Percentiles rank a stretch among this genome's conserved stretches.
Conservation (phyloP, 108 stramenopile species). For the Skeletonema menzelii region DNA sequence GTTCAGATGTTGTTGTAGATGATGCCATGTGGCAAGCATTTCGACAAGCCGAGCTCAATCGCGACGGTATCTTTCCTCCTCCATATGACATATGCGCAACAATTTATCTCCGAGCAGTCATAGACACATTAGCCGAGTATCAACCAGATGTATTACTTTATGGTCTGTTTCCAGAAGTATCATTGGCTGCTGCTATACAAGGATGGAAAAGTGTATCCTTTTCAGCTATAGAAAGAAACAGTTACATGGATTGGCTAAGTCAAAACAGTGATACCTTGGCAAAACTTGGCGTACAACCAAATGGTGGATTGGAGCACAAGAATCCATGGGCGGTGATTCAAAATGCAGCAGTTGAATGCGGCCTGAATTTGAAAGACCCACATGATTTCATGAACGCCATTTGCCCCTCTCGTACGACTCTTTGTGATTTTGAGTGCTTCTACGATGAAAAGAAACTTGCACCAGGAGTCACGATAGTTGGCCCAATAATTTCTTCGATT, state of each 20-base stretch:
- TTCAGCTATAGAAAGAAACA: constrained; percentile 1
- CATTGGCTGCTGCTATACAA: constrained; percentile 19
- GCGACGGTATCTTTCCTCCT: constrained; percentile 21
- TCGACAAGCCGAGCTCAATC: constrained; percentile 11
- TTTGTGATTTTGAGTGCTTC: constrained; percentile 18
- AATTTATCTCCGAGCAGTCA: constrained; percentile 18
- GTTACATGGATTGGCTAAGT: constrained; percentile 11
- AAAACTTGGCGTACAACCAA: background rate
- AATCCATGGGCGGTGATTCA: constrained; percentile 22
- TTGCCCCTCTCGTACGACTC: constrained; percentile 5
- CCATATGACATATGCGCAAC: constrained; percentile 18
- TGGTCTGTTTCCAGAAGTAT: constrained; percentile 31
- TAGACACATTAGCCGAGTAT: constrained; percentile 17
- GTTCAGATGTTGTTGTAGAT: constrained; percentile 5
- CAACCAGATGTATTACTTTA: constrained; percentile 22
- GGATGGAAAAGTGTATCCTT: constrained; percentile 28
- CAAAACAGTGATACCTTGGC: background rate
- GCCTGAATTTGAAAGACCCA: constrained; percentile 4
- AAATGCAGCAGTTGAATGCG: constrained; percentile 25
- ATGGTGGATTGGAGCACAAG: background rate
- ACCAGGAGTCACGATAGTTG: constrained; percentile 19
- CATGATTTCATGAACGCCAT: constrained; percentile 6
- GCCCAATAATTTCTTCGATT: constrained; percentile 10
- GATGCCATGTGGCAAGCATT: constrained; percentile 31
- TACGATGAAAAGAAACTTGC: background rate